Evolutionary conservation across 768 basidiomycete genomes (phyloP).

Genomic region (Mycena floridula): DNA sequence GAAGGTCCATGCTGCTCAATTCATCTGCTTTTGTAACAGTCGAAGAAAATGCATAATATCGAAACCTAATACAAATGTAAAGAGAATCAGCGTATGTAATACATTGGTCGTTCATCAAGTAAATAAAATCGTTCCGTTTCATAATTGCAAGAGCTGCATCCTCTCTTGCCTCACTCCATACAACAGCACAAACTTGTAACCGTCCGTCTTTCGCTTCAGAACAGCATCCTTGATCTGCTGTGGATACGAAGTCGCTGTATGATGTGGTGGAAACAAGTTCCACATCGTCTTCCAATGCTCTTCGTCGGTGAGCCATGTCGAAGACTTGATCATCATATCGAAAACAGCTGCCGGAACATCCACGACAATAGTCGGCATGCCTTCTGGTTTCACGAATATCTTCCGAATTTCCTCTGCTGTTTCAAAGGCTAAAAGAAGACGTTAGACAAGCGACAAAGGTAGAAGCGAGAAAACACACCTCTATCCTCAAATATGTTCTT

Average conservation of each 20-base stretch:
- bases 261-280: constrained; percentile 47
- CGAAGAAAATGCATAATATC: no score
- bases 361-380: constrained; percentile 65
- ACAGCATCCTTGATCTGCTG: constrained; percentile 63
- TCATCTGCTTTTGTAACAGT: no score
- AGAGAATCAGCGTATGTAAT: no score
- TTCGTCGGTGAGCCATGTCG: constrained; percentile 69
- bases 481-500: constrained; percentile 66
- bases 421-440: constrained; percentile 48
- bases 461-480: constrained; percentile 32
- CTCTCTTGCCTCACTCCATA: constrained; percentile 68
- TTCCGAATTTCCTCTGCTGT: constrained; percentile 50
- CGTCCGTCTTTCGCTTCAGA: constrained; percentile 55
- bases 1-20: no score
- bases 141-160: constrained; percentile 51
- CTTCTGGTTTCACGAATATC: constrained; percentile 41
- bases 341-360: constrained; percentile 60
- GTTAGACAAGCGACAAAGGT: background rate
- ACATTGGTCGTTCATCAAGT: background rate
- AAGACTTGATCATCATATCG: constrained; percentile 50
- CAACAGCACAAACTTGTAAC: constrained; percentile 54
- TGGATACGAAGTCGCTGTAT: constrained; percentile 59
- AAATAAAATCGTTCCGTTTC: background rate
- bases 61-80: no score
- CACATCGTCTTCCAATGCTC: constrained; percentile 64